Evolutionary conservation across 345 rosid genomes (phyloP).

Genomic region (Rhizophora mangle): DNA sequence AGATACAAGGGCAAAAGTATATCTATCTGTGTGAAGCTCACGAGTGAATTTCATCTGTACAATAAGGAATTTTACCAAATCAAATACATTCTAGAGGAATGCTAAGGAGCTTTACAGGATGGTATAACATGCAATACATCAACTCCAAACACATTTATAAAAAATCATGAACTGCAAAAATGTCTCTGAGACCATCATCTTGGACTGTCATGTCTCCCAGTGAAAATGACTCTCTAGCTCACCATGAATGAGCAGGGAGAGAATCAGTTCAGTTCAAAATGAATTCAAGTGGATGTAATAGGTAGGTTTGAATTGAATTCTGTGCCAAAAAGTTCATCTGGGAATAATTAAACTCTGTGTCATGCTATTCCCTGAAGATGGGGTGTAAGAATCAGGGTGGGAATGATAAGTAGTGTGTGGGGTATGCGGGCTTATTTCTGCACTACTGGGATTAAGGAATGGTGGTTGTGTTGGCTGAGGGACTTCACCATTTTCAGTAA

Average conservation of each 20-base stretch:
- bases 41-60: no score
- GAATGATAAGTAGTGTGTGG: conserved; percentile 17
- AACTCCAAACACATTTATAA: no score
- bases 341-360: conserved; percentile 49
- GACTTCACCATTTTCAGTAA: conserved; percentile 42
- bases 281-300: neutral
- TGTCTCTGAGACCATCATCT: no score
- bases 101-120: no score
- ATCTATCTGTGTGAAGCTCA: no score
- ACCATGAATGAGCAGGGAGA: neutral
- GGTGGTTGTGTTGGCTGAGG: conserved; percentile 76
- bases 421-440: conserved; percentile 23
- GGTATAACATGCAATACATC: no score
- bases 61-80: no score
- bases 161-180: no score
- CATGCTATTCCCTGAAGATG: conserved; percentile 42
- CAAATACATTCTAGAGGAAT: no score
- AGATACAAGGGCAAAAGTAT: no score
- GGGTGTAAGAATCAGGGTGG: conserved; percentile 38
- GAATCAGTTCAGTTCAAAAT: neutral
- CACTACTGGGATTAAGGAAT: conserved; percentile 42
- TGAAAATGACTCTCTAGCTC: no score
- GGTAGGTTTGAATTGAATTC: neutral
- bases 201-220: no score
- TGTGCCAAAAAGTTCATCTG: conserved; percentile 34